Evolutionary conservation across 2,329 filamentous ascomycete genomes (phyloP).

Genomic region (Chaetomiaceae sp.): DNA sequence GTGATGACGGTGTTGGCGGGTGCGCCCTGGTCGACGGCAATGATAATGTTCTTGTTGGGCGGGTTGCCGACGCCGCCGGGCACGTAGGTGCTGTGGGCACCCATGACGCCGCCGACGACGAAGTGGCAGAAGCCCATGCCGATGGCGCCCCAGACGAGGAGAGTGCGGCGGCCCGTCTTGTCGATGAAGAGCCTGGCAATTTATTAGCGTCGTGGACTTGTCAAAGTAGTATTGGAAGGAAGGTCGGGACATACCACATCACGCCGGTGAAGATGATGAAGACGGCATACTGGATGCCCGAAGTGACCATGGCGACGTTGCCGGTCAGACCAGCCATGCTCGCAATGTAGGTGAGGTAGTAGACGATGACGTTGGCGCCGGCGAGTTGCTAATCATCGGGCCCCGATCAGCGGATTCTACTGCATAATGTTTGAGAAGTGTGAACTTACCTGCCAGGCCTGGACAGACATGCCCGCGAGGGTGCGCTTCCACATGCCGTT

Average conservation of each 20-base stretch:
- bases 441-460: conserved; percentile 48
- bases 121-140: conserved; percentile 34
- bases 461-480: conserved; percentile 50
- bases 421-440: background rate
- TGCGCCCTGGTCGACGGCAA: conserved; percentile 43
- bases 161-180: conserved; percentile 29
- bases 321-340: conserved; percentile 52
- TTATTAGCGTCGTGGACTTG: background rate
- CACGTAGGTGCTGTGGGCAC: conserved; percentile 31
- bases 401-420: too few relatives aligned
- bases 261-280: conserved; percentile 41
- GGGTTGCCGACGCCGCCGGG: conserved; percentile 32
- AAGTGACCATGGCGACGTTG: conserved; percentile 40
- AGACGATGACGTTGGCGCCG: conserved; percentile 50
- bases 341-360: conserved; percentile 58
- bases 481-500: conserved; percentile 56
- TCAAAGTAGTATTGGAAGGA: background rate
- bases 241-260: conserved; percentile 30
- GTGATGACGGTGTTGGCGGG: conserved; percentile 59
- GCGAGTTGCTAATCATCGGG: conserved; percentile 43
- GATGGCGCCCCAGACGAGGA: conserved; percentile 24
- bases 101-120: conserved; percentile 41
- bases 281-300: conserved; percentile 43
- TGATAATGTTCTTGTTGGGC: conserved; percentile 44
- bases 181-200: conserved; percentile 36